Percentiles rank a stretch among this genome's conserved stretches.
phyloP scores from a whole-genome alignment of 345 rosid genomes.

The Salix arbutifolia region DNA sequence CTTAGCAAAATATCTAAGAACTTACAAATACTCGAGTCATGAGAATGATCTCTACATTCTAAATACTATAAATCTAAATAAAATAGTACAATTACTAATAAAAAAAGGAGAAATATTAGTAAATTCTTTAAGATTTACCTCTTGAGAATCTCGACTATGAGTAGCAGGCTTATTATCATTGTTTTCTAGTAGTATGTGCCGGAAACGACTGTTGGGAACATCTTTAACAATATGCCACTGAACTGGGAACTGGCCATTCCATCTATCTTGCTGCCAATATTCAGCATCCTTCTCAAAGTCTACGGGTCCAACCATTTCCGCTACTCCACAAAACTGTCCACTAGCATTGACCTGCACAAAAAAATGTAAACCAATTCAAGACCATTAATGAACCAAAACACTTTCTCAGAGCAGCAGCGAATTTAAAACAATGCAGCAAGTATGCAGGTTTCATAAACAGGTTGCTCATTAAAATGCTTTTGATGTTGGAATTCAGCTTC shows the following conservation, averaged over 20 bases:
- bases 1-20: too few species aligned
- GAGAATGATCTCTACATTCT: not conserved
- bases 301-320: conserved; percentile 68
- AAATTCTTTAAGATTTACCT: conserved; percentile 32
- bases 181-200: conserved; percentile 58
- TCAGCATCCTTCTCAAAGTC: conserved; percentile 68
- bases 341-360: conserved; percentile 64
- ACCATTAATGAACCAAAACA: not conserved
- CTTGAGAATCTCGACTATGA: conserved; percentile 75
- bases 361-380: conserved; percentile 1
- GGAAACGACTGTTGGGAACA: conserved; percentile 62
- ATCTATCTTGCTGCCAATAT: conserved; percentile 72
- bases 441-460: not conserved
- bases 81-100: not conserved
- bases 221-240: conserved; percentile 69
- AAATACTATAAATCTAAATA: not conserved
- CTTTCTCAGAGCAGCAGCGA: not conserved
- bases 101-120: not conserved
- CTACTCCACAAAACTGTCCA: conserved; percentile 75
- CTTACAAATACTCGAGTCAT: not conserved
- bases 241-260: conserved; percentile 82
- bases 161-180: conserved; percentile 78
- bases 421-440: not conserved
- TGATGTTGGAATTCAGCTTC: not conserved
- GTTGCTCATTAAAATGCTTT: not conserved